These are phyloP conservation scores for Fennellomyces sp. DNA, from an alignment of 371 early-diverging fungal species.

Conservation along the genomic window DNA sequence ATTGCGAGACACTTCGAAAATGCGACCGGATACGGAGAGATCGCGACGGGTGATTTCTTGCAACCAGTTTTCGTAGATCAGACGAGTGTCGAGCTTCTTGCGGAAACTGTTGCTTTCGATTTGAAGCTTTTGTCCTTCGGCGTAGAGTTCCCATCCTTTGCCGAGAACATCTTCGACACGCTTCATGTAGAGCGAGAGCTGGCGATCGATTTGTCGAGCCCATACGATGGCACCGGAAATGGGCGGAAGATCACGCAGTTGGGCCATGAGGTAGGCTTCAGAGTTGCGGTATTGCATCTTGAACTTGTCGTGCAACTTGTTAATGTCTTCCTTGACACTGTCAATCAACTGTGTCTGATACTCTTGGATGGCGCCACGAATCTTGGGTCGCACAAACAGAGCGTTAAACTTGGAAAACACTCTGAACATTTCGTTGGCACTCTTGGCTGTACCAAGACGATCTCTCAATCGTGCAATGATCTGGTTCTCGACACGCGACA, in stretches of 20 bases:
- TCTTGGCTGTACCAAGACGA: slow-evolving; percentile 92
- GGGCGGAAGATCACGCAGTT: slow-evolving; percentile 92
- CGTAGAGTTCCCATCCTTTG: slow-evolving; percentile 96
- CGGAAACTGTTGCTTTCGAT: slow-evolving; percentile 91
- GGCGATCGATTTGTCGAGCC: slow-evolving; percentile 98
- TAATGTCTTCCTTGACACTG: slow-evolving; percentile 96
- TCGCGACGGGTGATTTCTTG: slow-evolving; percentile 86
- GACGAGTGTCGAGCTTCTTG: slow-evolving; percentile 89
- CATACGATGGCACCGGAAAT: slow-evolving; percentile 96
- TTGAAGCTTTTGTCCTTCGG: slow-evolving; percentile 94
- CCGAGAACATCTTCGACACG: slow-evolving; percentile 98
- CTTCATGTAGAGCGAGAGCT: slow-evolving; percentile 93
- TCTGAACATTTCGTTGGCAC: slow-evolving; percentile 98
- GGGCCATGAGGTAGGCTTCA: slow-evolving; percentile 88
- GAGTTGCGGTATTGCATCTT: slow-evolving; percentile 90
- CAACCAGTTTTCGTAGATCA: slow-evolving; percentile 93
- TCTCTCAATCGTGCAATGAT: slow-evolving; percentile 95
- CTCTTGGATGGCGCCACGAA: slow-evolving; percentile 98
- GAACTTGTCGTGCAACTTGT: slow-evolving; percentile 94
- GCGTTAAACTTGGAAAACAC: slow-evolving; percentile 99
- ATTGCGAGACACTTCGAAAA: slow-evolving; percentile 89
- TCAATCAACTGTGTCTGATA: slow-evolving; percentile 98
- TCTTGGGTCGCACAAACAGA: slow-evolving; percentile 97
- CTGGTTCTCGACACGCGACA: slow-evolving; percentile 95
- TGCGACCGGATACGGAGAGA: slow-evolving; percentile 85